Conservation (phyloP, 768 basidiomycete genomes). For the Boletus tomentosulus region DNA sequence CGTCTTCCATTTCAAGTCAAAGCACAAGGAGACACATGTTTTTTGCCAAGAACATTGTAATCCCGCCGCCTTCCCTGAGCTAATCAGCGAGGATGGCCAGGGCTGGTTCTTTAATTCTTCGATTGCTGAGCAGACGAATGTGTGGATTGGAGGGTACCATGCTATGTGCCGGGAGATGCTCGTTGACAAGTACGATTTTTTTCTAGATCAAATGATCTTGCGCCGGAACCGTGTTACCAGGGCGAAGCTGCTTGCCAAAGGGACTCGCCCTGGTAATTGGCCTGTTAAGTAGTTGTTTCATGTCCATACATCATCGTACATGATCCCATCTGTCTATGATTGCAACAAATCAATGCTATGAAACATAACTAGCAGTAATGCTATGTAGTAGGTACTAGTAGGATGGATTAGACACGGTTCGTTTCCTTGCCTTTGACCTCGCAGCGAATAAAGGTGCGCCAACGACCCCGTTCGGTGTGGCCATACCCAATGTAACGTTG, state of each 20-base stretch:
- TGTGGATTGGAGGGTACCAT: constrained; percentile 37
- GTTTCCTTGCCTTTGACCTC: background rate
- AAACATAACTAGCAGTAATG: too few relatives aligned
- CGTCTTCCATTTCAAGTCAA: constrained; percentile 37
- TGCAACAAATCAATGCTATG: too few relatives aligned
- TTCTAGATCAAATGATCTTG: constrained; percentile 25
- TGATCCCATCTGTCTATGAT: too few relatives aligned
- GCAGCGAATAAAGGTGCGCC: background rate
- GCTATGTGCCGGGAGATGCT: constrained; percentile 34
- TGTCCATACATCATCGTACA: too few relatives aligned
- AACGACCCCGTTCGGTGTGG: background rate
- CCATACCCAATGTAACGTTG: background rate
- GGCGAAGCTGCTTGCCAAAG: background rate
- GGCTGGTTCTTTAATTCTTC: constrained; percentile 37
- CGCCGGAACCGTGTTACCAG: constrained; percentile 12
- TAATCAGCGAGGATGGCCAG: constrained; percentile 15
- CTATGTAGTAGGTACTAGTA: too few relatives aligned
- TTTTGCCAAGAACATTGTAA: too few relatives aligned
- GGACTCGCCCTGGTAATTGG: background rate
- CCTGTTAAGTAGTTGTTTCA: background rate
- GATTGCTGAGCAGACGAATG: constrained; percentile 32
- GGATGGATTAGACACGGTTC: too few relatives aligned
- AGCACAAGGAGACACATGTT: constrained; percentile 23
- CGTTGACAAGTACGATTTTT: too few relatives aligned
- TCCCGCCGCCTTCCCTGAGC: constrained; percentile 15